Base-by-base conservation (phyloP, 352 stramenopile genomes). In the Globisporangium nodosum region DNA sequence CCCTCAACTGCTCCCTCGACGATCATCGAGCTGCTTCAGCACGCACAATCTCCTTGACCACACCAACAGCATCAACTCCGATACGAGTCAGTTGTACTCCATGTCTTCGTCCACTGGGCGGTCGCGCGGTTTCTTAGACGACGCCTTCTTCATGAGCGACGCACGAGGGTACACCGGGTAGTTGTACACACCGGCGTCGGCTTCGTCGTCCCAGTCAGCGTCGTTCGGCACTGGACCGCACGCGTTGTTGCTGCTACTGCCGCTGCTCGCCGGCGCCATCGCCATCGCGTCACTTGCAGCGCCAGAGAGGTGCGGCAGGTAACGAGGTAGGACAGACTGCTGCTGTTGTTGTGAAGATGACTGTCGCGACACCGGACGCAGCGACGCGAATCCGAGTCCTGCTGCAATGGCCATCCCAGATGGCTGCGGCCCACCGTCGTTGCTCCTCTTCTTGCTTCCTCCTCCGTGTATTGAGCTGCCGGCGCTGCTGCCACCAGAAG, bases 121-220 rank as follows among this genome's bases (percentile, higher is more conserved):
- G 45, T 81, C 77, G 51, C 74, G 54, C 5, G 58, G 52, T 46
- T 88, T 85, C 56, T 84, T 88, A 5, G 70, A 67, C n/a, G 70
- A 65, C 11, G 74, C 64, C 42, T 79, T 79, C 43, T 79, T 81
- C 7, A 64, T 49, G 21, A 71, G 68, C 9, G 55, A 65, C 21
- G 66, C 57, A 9, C 69, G 71, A 12, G 71, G 58, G 49, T 86
- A 85, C 43, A 87, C 67, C 4, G 70, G 69, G 54, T 78, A 87
- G 59, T 88, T 85, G 73, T 87, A 85, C 45, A 85, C 74, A 31
- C 71, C 57, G 0, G 50, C 48, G 13, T 59, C 57, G 3, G 52
- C 55, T 12, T 64, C 66, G 35, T 68, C 66, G 31, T 74, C 56
- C 24, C 66, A 56, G 33, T 75, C 66, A n/a, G 30, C 30, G 11